A percentile compares a stretch with the other conserved stretches of the same genome.
Evolutionary conservation across 192 early-diverging fungal genomes (phyloP).

Genomic region (Rhizophagus sp.): DNA sequence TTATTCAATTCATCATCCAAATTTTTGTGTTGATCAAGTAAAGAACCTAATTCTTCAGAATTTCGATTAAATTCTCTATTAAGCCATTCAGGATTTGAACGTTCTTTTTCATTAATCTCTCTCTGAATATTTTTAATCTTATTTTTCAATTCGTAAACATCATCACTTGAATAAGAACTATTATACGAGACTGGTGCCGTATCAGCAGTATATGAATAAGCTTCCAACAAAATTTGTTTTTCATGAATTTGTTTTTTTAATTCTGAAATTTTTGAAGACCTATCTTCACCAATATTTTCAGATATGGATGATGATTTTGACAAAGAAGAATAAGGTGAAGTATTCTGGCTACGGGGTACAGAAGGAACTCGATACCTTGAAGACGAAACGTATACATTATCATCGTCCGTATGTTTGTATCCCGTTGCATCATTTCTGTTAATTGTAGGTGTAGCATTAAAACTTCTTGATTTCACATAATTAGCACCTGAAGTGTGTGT

Average conservation of each 20-base stretch:
- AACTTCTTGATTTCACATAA: conserved; percentile 30
- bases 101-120: conserved; percentile 17
- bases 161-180: conserved; percentile 33
- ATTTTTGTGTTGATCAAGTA: conserved; percentile 50
- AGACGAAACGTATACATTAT: conserved; percentile 44
- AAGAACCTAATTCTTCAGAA: conserved; percentile 41
- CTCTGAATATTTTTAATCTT: conserved; percentile 45
- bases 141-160: conserved; percentile 45
- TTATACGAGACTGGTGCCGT: conserved; percentile 2
- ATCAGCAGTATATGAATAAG: conserved; percentile 30
- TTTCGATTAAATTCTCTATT: conserved; percentile 36
- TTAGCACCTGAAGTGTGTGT: conserved; percentile 24
- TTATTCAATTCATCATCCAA: conserved; percentile 47
- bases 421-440: conserved; percentile 7
- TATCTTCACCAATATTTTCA: conserved; percentile 19
- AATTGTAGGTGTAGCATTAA: conserved; percentile 11
- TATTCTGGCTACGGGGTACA: background rate
- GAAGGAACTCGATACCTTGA: conserved; percentile 33
- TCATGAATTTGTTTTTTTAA: conserved; percentile 44
- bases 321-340: conserved; percentile 2
- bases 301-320: background rate
- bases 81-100: conserved; percentile 33
- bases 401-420: conserved; percentile 35
- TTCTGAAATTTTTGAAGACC: conserved; percentile 30
- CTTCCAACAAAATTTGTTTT: conserved; percentile 40